These are phyloP conservation scores for Nothophytophthora sp. DNA, from an alignment of 352 stramenopile species.

Conservation along the genomic window DNA sequence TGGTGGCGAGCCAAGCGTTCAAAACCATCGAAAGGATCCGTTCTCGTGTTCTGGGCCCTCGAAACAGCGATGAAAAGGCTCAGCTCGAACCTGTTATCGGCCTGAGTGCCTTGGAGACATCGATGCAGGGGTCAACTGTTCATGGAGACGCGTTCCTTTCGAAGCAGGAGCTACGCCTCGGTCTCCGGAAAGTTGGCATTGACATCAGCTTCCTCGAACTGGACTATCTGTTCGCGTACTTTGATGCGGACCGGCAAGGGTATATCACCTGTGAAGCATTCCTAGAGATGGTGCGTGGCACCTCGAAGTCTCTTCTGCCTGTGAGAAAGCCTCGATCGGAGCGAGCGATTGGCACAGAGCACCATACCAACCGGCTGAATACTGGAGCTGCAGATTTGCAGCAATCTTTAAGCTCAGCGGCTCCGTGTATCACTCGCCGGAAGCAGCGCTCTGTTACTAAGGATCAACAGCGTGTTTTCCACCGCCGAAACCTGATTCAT, in stretches of 20 bases:
- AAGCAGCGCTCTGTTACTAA: constrained; percentile 1
- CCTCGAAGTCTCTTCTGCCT: constrained; percentile 4
- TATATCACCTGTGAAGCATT: constrained; percentile 80
- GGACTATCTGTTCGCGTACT: constrained; percentile 68
- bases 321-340: background rate
- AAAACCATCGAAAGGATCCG: constrained; percentile 29
- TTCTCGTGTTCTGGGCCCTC: constrained; percentile 7
- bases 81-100: constrained; percentile 5
- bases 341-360: constrained; percentile 10
- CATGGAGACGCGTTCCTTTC: constrained; percentile 46
- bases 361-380: constrained; percentile 14
- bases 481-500: constrained; percentile 23
- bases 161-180: constrained; percentile 66
- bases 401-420: background rate
- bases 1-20: constrained; percentile 11
- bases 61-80: constrained; percentile 1
- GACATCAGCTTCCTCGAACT: constrained; percentile 66
- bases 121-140: constrained; percentile 36
- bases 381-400: background rate
- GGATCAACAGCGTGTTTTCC: constrained; percentile 18
- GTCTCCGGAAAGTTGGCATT: constrained; percentile 52
- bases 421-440: constrained; percentile 1
- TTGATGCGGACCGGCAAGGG: constrained; percentile 63
- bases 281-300: constrained; percentile 48
- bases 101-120: constrained; percentile 45